Percentiles rank a stretch among this genome's conserved stretches.
Evolutionary conservation across 352 stramenopile species (phyloP).

Genomic region (Globisporangium nunn): DNA sequence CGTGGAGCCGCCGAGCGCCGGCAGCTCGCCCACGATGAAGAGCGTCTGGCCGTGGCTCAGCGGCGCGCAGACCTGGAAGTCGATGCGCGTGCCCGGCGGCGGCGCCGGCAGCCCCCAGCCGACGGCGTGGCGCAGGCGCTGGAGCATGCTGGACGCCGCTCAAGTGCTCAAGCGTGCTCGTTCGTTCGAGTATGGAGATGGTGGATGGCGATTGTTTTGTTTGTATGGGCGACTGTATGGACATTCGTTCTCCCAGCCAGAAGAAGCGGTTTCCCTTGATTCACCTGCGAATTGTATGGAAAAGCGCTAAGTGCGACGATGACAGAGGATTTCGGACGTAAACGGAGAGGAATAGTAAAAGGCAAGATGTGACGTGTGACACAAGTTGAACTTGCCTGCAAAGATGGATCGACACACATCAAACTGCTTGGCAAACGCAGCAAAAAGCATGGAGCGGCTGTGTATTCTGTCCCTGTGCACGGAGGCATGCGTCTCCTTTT

Average conservation of each 20-base stretch:
- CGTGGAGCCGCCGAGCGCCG: constrained; percentile 53
- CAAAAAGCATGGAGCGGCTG: not conserved
- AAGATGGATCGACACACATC: no score
- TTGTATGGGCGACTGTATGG: not conserved
- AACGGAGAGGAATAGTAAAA: not conserved
- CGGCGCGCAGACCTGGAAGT: constrained; percentile 75
- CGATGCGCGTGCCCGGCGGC: constrained; percentile 57
- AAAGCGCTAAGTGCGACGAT: not conserved
- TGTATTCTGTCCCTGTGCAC: no score
- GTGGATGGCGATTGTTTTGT: not conserved
- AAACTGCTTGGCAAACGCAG: no score
- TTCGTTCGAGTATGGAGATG: no score
- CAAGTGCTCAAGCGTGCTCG: no score
- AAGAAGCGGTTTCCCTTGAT: not conserved
- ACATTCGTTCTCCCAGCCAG: not conserved
- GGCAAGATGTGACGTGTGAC: not conserved
- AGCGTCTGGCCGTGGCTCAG: constrained; percentile 75
- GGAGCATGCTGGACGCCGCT: constrained; percentile 39
- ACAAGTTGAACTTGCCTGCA: no score
- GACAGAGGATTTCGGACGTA: not conserved
- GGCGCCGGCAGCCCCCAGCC: constrained; percentile 56
- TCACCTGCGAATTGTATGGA: not conserved
- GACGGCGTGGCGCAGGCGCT: constrained; percentile 74
- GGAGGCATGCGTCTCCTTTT: not conserved
- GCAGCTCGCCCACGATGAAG: constrained; percentile 75